Evolutionary conservation across 2,329 filamentous ascomycete genomes (phyloP).

Genomic region (Blastomyces percursus): DNA sequence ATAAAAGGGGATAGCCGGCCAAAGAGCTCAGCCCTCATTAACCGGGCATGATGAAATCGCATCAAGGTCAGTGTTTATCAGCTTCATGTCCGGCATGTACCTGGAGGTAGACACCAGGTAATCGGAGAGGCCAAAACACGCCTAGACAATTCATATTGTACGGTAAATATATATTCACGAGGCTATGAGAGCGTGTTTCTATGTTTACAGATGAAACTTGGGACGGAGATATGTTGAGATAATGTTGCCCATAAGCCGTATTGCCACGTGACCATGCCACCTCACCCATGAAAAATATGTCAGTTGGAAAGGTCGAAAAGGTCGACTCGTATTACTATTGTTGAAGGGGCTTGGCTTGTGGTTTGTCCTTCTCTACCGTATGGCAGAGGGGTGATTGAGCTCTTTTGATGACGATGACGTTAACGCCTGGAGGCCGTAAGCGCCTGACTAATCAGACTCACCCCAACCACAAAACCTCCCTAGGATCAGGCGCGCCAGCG

Average conservation of each 20-base stretch:
- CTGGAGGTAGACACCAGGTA: background rate
- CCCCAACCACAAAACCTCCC: too few relatives aligned
- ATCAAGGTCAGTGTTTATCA: background rate
- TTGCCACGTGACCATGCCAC: background rate
- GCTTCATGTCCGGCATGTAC: background rate
- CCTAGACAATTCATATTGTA: background rate
- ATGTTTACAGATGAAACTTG: background rate
- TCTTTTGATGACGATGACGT: too few relatives aligned
- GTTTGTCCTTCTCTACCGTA: too few relatives aligned
- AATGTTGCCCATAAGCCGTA: background rate
- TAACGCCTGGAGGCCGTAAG: too few relatives aligned
- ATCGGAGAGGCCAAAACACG: background rate
- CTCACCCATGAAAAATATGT: too few relatives aligned
- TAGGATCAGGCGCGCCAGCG: too few relatives aligned
- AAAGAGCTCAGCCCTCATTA: background rate
- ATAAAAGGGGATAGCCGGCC: background rate
- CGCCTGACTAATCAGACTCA: too few relatives aligned
- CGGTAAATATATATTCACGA: background rate
- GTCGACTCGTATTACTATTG: too few relatives aligned
- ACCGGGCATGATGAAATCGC: background rate
- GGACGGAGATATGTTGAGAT: background rate
- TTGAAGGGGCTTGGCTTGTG: too few relatives aligned
- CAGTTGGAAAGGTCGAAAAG: too few relatives aligned
- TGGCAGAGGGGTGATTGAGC: too few relatives aligned
- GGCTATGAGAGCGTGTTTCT: background rate